These are phyloP conservation scores for Xylariaceae sp. DNA, from an alignment of 2,329 filamentous ascomycete genomes.

Conservation along the genomic window DNA sequence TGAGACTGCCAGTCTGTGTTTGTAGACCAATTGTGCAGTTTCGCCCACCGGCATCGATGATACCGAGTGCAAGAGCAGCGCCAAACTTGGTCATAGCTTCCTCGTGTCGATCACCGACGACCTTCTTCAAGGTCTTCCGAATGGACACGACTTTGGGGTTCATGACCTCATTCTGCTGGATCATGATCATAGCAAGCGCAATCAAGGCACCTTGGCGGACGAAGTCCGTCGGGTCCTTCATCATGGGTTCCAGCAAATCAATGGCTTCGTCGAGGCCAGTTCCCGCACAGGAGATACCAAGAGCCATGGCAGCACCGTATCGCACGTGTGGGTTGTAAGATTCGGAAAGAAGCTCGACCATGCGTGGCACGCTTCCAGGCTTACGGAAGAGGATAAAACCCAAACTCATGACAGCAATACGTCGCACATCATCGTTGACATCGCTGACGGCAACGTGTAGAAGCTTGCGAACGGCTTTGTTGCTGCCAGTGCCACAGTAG, in stretches of 20 bases:
- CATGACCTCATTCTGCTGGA: conserved; percentile 99
- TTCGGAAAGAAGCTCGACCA: conserved; percentile 96
- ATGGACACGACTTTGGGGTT: conserved; percentile 92
- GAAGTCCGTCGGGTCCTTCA: conserved; percentile 98
- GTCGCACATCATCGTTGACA: conserved; percentile 93
- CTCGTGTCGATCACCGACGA: conserved; percentile 89
- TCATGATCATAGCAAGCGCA: conserved; percentile 92
- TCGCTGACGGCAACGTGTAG: conserved; percentile 96
- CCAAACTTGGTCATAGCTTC: conserved; percentile 99
- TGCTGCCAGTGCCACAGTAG: conserved; percentile 95
- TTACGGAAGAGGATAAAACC: conserved; percentile 99
- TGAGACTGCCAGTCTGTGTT: conserved; percentile 95
- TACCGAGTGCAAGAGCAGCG: conserved; percentile 86
- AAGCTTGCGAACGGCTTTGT: conserved; percentile 94
- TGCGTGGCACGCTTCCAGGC: conserved; percentile 91
- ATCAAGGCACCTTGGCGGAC: conserved; percentile 95
- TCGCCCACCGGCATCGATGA: conserved; percentile 94
- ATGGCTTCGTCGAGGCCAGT: conserved; percentile 95
- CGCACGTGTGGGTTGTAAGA: conserved; percentile 98
- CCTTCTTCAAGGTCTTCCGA: conserved; percentile 89
- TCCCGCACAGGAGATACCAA: conserved; percentile 95
- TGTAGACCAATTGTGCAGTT: conserved; percentile 98
- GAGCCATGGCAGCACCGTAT: conserved; percentile 95
- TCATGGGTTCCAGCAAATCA: conserved; percentile 95
- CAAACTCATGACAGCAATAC: conserved; percentile 94